phyloP scores from a whole-genome alignment of 2,329 filamentous ascomycete genomes.

The Pseudofabraea citricarpa region DNA sequence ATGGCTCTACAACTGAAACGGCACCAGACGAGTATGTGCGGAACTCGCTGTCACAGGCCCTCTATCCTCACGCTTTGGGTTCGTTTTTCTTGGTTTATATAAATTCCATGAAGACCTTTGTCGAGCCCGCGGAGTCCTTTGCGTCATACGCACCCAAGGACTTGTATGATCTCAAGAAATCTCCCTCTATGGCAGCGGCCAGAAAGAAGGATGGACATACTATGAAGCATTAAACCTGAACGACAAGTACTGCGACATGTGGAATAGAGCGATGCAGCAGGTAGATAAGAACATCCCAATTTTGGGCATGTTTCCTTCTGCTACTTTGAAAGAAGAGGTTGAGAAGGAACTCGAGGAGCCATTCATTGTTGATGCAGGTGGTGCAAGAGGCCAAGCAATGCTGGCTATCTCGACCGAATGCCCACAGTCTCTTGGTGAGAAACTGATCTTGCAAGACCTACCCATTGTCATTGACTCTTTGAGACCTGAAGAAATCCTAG shows the following conservation, averaged over 20 bases:
- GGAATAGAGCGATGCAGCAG: conserved; percentile 29
- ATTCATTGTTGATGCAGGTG: conserved; percentile 5
- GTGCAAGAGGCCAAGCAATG: conserved; percentile 4
- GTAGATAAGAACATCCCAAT: conserved; percentile 30
- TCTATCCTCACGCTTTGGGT: conserved; percentile 25
- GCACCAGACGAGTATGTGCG: conserved; percentile 27
- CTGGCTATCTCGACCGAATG: conserved; percentile 7
- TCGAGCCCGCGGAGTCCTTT: conserved; percentile 26
- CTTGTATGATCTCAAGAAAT: conserved; percentile 27
- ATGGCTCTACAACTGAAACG: conserved; percentile 27
- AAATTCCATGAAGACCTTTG: conserved; percentile 27
- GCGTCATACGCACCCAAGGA: conserved; percentile 27
- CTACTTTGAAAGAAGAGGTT: conserved; percentile 24
- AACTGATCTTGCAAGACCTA: conserved; percentile 30
- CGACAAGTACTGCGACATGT: conserved; percentile 26
- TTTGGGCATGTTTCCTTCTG: conserved; percentile 31
- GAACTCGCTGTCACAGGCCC: conserved; percentile 26
- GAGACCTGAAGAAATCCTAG: conserved; percentile 5
- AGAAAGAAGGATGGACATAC: conserved; percentile 31
- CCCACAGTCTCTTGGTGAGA: conserved; percentile 11
- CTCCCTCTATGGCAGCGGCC: conserved; percentile 27
- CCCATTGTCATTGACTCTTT: conserved; percentile 28
- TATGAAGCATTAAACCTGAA: conserved; percentile 29
- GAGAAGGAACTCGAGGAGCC: conserved; percentile 23
- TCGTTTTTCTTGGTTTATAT: conserved; percentile 28